These are phyloP conservation scores for Acacia melanoxylon DNA, from an alignment of 306 rosid genomes.

Conservation along the genomic window DNA sequence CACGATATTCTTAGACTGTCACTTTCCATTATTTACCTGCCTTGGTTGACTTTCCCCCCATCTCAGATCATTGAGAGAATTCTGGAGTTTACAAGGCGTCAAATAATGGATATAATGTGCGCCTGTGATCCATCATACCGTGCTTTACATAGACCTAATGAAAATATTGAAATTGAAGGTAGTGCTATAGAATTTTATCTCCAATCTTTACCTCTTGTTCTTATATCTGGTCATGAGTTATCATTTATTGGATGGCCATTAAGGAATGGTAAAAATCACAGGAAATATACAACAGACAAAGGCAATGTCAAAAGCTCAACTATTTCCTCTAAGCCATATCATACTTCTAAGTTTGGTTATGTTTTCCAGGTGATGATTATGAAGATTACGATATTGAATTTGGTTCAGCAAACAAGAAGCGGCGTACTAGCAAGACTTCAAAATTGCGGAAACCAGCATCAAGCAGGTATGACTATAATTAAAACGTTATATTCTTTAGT, in stretches of 20 bases:
- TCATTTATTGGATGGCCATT: slow-evolving; percentile 14
- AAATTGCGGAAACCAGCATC: slow-evolving; percentile 67
- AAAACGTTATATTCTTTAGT: slow-evolving; percentile 12
- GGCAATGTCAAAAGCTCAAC: neutral
- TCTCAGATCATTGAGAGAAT: slow-evolving; percentile 90
- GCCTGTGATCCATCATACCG: slow-evolving; percentile 92
- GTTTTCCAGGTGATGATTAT: slow-evolving; percentile 66
- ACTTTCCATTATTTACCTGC: neutral
- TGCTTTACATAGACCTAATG: slow-evolving; percentile 84
- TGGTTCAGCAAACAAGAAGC: slow-evolving; percentile 85
- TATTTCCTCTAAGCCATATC: slow-evolving; percentile 29
- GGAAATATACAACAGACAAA: neutral
- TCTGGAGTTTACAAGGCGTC: slow-evolving; percentile 91
- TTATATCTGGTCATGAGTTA: slow-evolving; percentile 5
- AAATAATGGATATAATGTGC: slow-evolving; percentile 91
- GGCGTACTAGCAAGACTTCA: slow-evolving; percentile 68
- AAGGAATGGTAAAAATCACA: slow-evolving; percentile 13
- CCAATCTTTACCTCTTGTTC: neutral
- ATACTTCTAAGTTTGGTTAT: slow-evolving; percentile 14
- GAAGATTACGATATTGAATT: slow-evolving; percentile 72
- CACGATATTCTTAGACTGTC: slow-evolving; percentile 15
- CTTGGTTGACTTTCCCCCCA: slow-evolving; percentile 23
- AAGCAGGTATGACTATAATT: slow-evolving; percentile 63
- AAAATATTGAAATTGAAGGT: slow-evolving; percentile 76
- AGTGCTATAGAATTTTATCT: neutral